Evolutionary conservation across 495 filamentous ascomycete genomes (phyloP), one percentile per base, ranked within the genome.

Genomic region (Tetracladium marchalianum): DNA sequence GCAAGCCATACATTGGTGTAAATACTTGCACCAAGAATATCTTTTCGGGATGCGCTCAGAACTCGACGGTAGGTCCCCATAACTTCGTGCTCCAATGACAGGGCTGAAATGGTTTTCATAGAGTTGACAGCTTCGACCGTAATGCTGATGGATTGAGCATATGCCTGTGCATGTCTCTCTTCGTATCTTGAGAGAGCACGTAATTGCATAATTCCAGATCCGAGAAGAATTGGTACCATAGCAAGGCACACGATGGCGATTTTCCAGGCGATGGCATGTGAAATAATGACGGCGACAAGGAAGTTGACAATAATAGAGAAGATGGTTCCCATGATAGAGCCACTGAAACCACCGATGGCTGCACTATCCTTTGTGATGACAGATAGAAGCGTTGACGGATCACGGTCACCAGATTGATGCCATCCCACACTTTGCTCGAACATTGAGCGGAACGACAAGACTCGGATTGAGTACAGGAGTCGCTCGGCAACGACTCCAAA

Each of bases 181-280:
- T 82, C 73, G 40, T 81, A 78, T 19, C 72, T 66, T 2, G 68
- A 66, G 8, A 80, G 58, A 0, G 73, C 61, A 0, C 65, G 59
- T 56, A 55, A 39, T 42, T 75, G 64, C 70, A 83, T 70, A 40
- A 78, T 64, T 0, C 74, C 75, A 7, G 76, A 65, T 3, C 70
- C 56, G 17, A 82, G 62, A 37, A 81, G 59, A 13, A 73, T 60
- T 11, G 79, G 78, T 19, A 81, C 57, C 2, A 66, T 65, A 5
- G 69, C 70, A 16, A 81, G 68, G 31, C 76, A 63, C 8, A 80
- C 63, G 4, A 80, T 66, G 0, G 69, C 71, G 5, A 84, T 71
- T 49, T 80, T 81, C 79, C 80, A 83, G 5, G 79, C 80, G 41
- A 80, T 65, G 16, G 75, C 59, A 47, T 81, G 77, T 0, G 78